Conservation (phyloP, 176 grass and related monocot species). For the Lolium perenne region DNA sequence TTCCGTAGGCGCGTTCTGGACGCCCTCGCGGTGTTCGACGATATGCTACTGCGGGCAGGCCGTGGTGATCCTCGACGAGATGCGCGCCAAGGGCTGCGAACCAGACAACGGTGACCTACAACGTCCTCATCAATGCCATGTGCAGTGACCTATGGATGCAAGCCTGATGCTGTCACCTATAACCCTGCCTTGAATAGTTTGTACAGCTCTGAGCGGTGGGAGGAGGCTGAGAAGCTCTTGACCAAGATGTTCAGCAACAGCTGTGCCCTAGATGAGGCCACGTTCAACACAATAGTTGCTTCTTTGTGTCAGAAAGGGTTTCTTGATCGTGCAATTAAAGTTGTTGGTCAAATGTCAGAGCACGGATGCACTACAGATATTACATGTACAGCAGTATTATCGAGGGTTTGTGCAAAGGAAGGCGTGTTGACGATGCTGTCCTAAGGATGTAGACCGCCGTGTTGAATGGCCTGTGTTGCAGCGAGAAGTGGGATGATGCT, state of each 20-base stretch:
- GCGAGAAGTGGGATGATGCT: conserved; percentile 59
- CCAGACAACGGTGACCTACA: conserved; percentile 11
- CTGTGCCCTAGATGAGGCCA: conserved; percentile 47
- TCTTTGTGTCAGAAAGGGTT: conserved; percentile 51
- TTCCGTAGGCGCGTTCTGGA: conserved; percentile 24
- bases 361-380: conserved; percentile 49
- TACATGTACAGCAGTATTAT: conserved; percentile 59
- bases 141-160: conserved; percentile 15
- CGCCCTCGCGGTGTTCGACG: conserved; percentile 43
- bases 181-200: conserved; percentile 44
- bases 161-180: conserved; percentile 46
- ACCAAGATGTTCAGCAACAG: conserved; percentile 37
- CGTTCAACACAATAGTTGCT: conserved; percentile 47
- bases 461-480: conserved; percentile 34
- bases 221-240: conserved; percentile 53
- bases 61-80: conserved; percentile 17
- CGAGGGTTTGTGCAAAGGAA: conserved; percentile 62
- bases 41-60: conserved; percentile 42
- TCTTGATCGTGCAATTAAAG: conserved; percentile 44
- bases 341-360: conserved; percentile 61
- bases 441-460: conserved; percentile 54
- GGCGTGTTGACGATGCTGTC: conserved; percentile 49
- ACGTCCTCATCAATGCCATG: conserved; percentile 32
- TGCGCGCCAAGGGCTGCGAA: neutral
- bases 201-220: conserved; percentile 44